Base-by-base conservation (phyloP, 2,329 filamentous ascomycete species). In the Myriangium duriaei region DNA sequence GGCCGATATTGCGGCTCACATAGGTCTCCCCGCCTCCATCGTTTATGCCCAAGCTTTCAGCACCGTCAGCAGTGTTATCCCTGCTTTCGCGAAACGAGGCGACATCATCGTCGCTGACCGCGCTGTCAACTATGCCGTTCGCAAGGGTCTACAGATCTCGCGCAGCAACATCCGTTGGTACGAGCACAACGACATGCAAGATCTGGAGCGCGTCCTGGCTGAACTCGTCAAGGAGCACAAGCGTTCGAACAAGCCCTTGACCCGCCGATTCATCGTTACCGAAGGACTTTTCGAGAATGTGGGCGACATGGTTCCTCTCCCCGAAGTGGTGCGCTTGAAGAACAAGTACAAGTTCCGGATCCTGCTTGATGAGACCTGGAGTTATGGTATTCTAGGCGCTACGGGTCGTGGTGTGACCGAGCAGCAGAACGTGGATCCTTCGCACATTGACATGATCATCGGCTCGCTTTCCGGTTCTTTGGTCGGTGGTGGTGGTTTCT, bases 301-400 rank as follows among this genome's bases (percentile, higher is more conserved):
- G 14, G 91, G 91, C 36, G 88, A 95, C 56, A 76, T 80, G 51
- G 76, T 80, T 14, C 73, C 96, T 56, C 64, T 98, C 45, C 88
- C 87, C 2, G 87, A 79, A 55, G 74, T 98, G 50, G 82, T 96
- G 46, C 88, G 94, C 57, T 70, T 98, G 49, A 95, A 95, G 63
- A 77, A 87, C 49, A 83, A 81, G 58, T 95, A 96, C 72, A 98
- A 95, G 65, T 98, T 96, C 67, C 85, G 91, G 51, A 74, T 98
- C 40, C 93, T 96, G 47, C 76, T 98, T 26, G 91, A 98, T 58
- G 91, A 98, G 66, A 94, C 87, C 1, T 93, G 84, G 80, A 95
- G 87, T 1, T 98, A 96, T 56, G 92, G 88, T 43, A 82, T 96
- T 12, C 72, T 98, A 4, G 91, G 91, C 33, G 74, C 86, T 44